These are phyloP conservation scores for Hyparrhenia diplandra DNA, from an alignment of 176 grass and related monocot species.

Conservation along the genomic window DNA sequence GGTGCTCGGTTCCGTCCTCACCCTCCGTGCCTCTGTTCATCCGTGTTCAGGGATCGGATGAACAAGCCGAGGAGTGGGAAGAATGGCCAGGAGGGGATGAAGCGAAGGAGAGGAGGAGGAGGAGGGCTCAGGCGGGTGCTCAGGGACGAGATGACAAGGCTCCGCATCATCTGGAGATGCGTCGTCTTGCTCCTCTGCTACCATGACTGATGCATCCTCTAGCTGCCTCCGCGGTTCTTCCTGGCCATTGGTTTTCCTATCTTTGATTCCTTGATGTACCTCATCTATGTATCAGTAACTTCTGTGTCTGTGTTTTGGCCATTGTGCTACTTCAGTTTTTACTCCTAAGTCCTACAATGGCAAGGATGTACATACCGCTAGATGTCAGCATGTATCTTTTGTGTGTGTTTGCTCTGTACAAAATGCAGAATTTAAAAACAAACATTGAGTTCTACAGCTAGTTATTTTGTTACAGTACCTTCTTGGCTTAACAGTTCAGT, in stretches of 20 bases:
- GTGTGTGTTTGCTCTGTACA: neutral
- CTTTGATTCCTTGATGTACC: constrained; percentile 1
- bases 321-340: neutral
- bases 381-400: neutral
- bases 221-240: neutral
- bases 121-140: constrained; percentile 40
- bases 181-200: constrained; percentile 59
- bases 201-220: constrained; percentile 31
- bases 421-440: neutral
- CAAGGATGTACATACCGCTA: constrained; percentile 22
- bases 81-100: constrained; percentile 19
- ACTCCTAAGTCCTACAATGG: constrained; percentile 39
- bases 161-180: constrained; percentile 49
- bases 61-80: constrained; percentile 35
- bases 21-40: constrained; percentile 8
- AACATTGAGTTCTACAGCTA: neutral
- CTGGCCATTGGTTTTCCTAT: neutral
- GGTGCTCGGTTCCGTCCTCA: neutral
- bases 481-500: neutral
- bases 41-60: neutral
- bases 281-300: too few relatives aligned
- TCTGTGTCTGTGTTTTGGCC: neutral
- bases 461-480: neutral
- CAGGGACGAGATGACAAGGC: constrained; percentile 51
- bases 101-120: constrained; percentile 14